A percentile compares a stretch with the other conserved stretches of the same genome.
Conservation (phyloP, 2,329 filamentous ascomycete genomes). For the Alternaria sp. region DNA sequence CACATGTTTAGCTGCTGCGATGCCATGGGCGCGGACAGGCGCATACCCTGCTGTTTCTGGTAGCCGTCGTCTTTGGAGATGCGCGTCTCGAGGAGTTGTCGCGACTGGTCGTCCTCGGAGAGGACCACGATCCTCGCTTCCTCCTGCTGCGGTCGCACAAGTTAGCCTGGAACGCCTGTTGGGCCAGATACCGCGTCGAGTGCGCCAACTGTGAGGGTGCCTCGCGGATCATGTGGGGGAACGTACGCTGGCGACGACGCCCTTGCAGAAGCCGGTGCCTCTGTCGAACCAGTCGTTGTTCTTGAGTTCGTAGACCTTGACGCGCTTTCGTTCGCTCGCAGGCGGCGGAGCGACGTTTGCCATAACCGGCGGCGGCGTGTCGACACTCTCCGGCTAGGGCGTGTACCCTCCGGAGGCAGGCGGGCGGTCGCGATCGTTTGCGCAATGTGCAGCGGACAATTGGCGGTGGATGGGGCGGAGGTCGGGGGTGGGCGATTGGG, state of each 20-base stretch:
- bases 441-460: constrained; percentile 22
- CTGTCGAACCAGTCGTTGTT: constrained; percentile 99
- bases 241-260: constrained; percentile 74
- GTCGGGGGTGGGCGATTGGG: constrained; percentile 19
- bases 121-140: constrained; percentile 89
- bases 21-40: not conserved
- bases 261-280: constrained; percentile 93
- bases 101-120: constrained; percentile 87
- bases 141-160: constrained; percentile 66
- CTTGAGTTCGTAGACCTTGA: constrained; percentile 98
- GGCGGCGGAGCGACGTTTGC: constrained; percentile 46
- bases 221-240: not conserved
- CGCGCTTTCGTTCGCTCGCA: constrained; percentile 66
- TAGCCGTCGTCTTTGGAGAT: constrained; percentile 95
- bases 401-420: constrained; percentile 31
- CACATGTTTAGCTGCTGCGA: constrained; percentile 25
- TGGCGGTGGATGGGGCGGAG: constrained; percentile 21
- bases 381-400: constrained; percentile 37
- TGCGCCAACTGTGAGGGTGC: constrained; percentile 10
- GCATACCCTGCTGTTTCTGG: constrained; percentile 92
- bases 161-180: constrained; percentile 41
- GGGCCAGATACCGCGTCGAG: constrained; percentile 16
- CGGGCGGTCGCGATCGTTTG: constrained; percentile 33
- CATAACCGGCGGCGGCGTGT: constrained; percentile 12
- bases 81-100: constrained; percentile 83